Base-by-base conservation (phyloP, 1,284 basidiomycete species). In the Pseudozyma thailandica region DNA sequence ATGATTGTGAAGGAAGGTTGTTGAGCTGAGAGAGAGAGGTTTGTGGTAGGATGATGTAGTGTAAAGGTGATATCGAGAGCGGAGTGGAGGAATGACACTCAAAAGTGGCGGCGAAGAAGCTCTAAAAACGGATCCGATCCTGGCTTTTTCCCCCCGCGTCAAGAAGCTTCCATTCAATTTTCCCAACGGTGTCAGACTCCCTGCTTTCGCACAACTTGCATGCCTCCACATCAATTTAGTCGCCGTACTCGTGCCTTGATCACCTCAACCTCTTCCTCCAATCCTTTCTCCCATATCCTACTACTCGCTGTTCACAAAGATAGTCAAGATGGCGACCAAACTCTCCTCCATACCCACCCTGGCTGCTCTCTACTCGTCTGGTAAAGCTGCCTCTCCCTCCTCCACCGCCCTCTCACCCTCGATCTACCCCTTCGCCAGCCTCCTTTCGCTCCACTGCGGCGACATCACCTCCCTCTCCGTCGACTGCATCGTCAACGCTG, bases 401-500 rank as follows among this genome's bases (percentile, higher is more conserved):
- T 38, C 62, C 6, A 48, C 50, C n/a, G 16, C 39, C 2, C 59
- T 72, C 13, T 27, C 35, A 2, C 4, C 50, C 0, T 37, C 46
- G 16, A 66, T 66, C 55, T 66, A 61, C 25, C 58, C 63, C 2
- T 72, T 62, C 39, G 42, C 62, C n/a, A 26, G 28, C 27, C 49
- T 42, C 20, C 38, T 50, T 39, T 50, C 49, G 16, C 18, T 50
- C 12, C 49, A 50, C 28, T 50, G 38, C 21, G 62, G 69, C 10
- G 69, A 72, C 43, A 72, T 72, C 21, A 72, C 69, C 28, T 46
- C 30, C 0, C 55, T 80, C 7, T n/a, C 50, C 2, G 51, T 78
- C 12, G 78, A 80, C 45, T 73, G 70, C 7, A 78, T 81, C 35
- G 79, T 81, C 45, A 81, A 81, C 54, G 79, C 79, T 1, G 79